Evolutionary conservation across 2,329 filamentous ascomycete species (phyloP).

Genomic region (Mollisiaceae sp.): DNA sequence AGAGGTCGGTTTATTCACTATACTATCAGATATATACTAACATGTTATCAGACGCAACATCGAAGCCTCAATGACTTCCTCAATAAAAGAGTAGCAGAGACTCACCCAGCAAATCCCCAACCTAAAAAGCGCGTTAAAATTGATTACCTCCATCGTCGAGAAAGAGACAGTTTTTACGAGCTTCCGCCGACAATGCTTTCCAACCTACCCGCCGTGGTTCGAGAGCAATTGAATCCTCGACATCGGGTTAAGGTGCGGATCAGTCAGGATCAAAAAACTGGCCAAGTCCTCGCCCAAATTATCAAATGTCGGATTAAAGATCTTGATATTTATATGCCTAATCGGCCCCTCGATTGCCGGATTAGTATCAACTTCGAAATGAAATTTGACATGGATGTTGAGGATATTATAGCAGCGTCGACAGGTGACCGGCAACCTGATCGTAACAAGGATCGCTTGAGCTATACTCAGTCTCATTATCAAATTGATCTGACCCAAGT

Average conservation of each 20-base stretch:
- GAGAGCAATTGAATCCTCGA: slow-evolving; percentile 62
- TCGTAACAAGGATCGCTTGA: slow-evolving; percentile 87
- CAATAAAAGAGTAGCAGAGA: slow-evolving; percentile 69
- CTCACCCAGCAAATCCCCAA: slow-evolving; percentile 57
- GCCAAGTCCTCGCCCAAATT: slow-evolving; percentile 77
- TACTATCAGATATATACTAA: slow-evolving; percentile 25
- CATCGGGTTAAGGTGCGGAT: slow-evolving; percentile 71
- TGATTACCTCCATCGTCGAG: slow-evolving; percentile 80
- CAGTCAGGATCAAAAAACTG: slow-evolving; percentile 75
- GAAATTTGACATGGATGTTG: slow-evolving; percentile 74
- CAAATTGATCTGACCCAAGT: slow-evolving; percentile 95
- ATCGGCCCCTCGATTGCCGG: slow-evolving; percentile 82
- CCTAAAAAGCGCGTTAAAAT: slow-evolving; percentile 62
- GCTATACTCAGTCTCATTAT: slow-evolving; percentile 86
- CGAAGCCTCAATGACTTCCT: slow-evolving; percentile 82
- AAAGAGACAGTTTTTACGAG: slow-evolving; percentile 84
- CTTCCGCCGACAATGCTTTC: slow-evolving; percentile 64
- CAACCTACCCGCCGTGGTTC: slow-evolving; percentile 68
- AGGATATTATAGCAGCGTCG: slow-evolving; percentile 49
- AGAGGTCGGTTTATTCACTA: slow-evolving; percentile 62
- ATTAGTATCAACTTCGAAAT: slow-evolving; percentile 96
- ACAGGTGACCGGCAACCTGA: slow-evolving; percentile 51
- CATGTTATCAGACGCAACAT: slow-evolving; percentile 69
- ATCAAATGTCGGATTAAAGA: slow-evolving; percentile 90
- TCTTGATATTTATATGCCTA: slow-evolving; percentile 83